phyloP scores from a whole-genome alignment of 139 green algal genomes.

The Yamagishiella unicocca region DNA sequence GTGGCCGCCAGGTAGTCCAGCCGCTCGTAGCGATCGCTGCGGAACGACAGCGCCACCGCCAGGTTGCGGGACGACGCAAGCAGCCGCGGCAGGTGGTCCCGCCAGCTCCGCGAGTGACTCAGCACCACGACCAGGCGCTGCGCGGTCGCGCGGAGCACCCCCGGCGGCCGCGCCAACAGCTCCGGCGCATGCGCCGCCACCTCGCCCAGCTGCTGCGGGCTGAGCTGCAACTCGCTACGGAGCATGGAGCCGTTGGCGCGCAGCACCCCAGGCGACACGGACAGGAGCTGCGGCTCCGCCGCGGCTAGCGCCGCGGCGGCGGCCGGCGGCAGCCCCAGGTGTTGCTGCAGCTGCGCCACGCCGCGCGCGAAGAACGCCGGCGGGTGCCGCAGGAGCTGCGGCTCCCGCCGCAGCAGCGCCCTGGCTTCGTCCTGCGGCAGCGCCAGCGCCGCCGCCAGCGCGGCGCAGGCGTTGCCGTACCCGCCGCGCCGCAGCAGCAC shows the following conservation, averaged over 20 bases:
- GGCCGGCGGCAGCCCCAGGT: background rate
- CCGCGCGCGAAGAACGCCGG: background rate
- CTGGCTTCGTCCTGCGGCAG: background rate
- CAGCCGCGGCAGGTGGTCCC: background rate
- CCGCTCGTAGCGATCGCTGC: conserved; percentile 37
- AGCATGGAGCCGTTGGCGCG: background rate
- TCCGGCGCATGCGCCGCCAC: background rate
- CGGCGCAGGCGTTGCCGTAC: background rate
- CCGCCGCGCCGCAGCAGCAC: background rate
- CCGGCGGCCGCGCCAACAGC: conserved; percentile 12
- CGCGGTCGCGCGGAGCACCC: background rate
- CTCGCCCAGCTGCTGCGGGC: background rate
- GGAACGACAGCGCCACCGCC: conserved; percentile 41
- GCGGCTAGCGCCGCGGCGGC: background rate
- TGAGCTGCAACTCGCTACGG: conserved; percentile 2
- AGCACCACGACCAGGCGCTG: background rate
- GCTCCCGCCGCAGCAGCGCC: background rate
- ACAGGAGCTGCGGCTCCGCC: background rate
- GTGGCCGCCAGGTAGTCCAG: conserved; percentile 28
- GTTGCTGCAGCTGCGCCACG: background rate
- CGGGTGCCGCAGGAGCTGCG: conserved; percentile 22
- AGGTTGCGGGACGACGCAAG: conserved; percentile 1
- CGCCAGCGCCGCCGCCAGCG: conserved; percentile 2
- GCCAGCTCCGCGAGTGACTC: background rate
- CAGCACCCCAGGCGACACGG: background rate